phyloP scores from a whole-genome alignment of 257 asterid genomes.

The Nicotiana attenuata region DNA sequence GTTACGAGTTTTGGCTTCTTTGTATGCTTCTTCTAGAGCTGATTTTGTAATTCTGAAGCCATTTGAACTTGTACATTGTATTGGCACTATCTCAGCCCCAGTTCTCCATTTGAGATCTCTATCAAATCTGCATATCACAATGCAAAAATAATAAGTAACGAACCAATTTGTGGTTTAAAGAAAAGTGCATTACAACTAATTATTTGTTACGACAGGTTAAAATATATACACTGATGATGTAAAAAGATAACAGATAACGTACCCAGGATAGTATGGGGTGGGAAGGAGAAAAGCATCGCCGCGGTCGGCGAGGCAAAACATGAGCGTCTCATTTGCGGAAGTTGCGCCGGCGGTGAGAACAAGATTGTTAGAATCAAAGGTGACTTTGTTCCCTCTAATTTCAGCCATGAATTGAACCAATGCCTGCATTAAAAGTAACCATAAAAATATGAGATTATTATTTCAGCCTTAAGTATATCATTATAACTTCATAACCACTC shows the following conservation, averaged over 20 bases:
- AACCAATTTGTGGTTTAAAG: background rate
- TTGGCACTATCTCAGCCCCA: background rate
- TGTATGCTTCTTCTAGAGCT: background rate
- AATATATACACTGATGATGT: background rate
- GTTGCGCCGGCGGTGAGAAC: slow-evolving; percentile 15
- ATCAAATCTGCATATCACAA: background rate
- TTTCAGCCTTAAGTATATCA: no score
- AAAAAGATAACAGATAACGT: background rate
- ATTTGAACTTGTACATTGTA: slow-evolving; percentile 3
- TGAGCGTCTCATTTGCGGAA: slow-evolving; percentile 11
- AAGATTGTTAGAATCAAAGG: slow-evolving; percentile 10
- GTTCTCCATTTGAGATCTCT: slow-evolving; percentile 6
- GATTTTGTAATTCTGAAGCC: slow-evolving; percentile 2
- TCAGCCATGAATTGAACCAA: slow-evolving; percentile 9
- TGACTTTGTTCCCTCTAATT: slow-evolving; percentile 7
- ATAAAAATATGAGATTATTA: background rate
- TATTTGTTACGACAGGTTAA: background rate
- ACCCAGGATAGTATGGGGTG: slow-evolving; percentile 10
- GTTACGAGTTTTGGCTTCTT: background rate
- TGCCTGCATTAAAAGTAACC: slow-evolving; percentile 3
- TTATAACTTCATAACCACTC: background rate
- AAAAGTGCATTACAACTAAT: background rate
- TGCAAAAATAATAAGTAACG: background rate
- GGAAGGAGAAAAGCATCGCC: slow-evolving; percentile 14
- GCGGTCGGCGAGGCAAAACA: slow-evolving; percentile 11